Evolutionary conservation across 176 grass and related monocot genomes (phyloP), one percentile per base, ranked within the genome.

Genomic region (Bothriochloa decipiens): DNA sequence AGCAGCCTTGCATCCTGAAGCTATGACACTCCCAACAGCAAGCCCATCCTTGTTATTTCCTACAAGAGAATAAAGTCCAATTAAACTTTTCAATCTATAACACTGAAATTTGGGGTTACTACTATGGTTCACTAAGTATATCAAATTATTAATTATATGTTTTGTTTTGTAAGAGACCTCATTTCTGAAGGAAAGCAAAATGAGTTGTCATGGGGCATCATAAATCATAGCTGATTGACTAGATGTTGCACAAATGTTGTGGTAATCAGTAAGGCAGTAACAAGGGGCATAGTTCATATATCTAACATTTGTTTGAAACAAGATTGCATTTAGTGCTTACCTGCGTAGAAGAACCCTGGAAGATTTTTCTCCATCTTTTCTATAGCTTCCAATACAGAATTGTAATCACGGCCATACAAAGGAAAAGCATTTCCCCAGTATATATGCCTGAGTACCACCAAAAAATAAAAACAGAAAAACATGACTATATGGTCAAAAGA

Each of bases 371-470:
- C 93, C 96, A 99, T 94, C 84, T 94, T 99, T 70, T 89, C 96
- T 82, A 99, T 99, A 81, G 91, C 93, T 85, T 96, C 84, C 83
- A 99, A 70, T 65, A 95, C 89, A 8, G 79, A 83, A 78, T 80
- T 81, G 75, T 99, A 99, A 67, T 96, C 90, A 43, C 70, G 91
- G 57, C 83, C 91, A 82, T 96, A 99, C 88, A 99, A 89, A 69
- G 96, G 96, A 86, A 99, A 99, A 92, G 88, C 93, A 92, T 96
- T 94, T 89, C 74, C 91, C 96, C 96, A 99, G 68, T 92, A 86
- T 79, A 96, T 67, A 89, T 99, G 96, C 86, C 93, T 99, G 84
- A n/a, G 75, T 78, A 74, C 14, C 53, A 79, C 79, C 49, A 32
- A 83, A 85, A 66, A 62, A 46, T 70, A 47, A 79, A 85, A 69